phyloP scores from a whole-genome alignment of 2,329 filamentous ascomycete species.

The Fusarium agapanthi region DNA sequence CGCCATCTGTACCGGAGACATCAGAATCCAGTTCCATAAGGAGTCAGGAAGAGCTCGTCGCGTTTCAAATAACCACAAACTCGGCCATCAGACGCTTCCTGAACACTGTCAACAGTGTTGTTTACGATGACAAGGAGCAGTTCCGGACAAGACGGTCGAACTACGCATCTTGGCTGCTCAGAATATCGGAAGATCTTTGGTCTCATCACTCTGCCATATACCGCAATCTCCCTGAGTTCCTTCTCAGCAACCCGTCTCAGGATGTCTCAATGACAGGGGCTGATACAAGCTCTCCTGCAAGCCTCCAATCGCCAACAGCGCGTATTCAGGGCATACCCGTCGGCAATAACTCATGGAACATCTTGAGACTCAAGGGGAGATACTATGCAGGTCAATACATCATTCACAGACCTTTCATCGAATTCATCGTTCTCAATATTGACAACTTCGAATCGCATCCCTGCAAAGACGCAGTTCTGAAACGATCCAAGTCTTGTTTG shows the following conservation, averaged over 20 bases:
- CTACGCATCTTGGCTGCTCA: constrained; percentile 41
- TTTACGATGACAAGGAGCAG: constrained; percentile 43
- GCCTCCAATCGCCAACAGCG: not conserved
- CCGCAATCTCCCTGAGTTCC: constrained; percentile 39
- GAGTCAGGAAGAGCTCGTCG: constrained; percentile 38
- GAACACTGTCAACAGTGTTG: constrained; percentile 43
- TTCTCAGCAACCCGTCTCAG: constrained; percentile 10
- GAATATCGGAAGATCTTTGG: constrained; percentile 40
- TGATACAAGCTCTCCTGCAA: not conserved
- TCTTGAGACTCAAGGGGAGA: constrained; percentile 40
- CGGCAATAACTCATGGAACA: constrained; percentile 45
- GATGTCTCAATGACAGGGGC: not conserved
- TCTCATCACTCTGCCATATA: constrained; percentile 42
- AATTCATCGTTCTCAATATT: constrained; percentile 42
- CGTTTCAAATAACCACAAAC: constrained; percentile 46
- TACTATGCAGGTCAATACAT: constrained; percentile 46
- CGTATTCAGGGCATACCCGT: not conserved
- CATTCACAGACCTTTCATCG: constrained; percentile 44
- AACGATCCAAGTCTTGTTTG: constrained; percentile 37
- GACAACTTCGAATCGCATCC: constrained; percentile 38
- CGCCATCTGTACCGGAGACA: not conserved
- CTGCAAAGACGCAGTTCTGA: constrained; percentile 29
- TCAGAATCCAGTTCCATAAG: not conserved
- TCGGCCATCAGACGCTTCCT: constrained; percentile 44
- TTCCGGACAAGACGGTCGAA: constrained; percentile 27